Base-by-base conservation (phyloP, 768 basidiomycete species). In the Boletellus ananiceps region DNA sequence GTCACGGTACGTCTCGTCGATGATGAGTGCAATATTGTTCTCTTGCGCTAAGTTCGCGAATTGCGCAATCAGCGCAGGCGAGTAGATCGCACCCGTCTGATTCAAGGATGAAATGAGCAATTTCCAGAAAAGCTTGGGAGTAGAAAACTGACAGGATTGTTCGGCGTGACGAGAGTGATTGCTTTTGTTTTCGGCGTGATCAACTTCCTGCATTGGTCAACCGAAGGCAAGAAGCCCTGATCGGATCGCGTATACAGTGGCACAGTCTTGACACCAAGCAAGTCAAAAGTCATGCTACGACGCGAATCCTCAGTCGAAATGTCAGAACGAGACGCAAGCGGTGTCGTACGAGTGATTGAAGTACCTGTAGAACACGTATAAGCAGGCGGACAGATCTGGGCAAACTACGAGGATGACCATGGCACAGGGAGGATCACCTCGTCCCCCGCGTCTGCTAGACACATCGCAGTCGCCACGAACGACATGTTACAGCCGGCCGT, bases 1-100 rank as follows among this genome's bases (percentile, higher is more conserved):
- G 62, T 93, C 89, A 12, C 89, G 78, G 66, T 94, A 94, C 1
- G 91, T 93, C 68, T 92, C 89, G 66, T 94, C 91, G n/a, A 94
- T 42, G 33, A 93, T 74, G 19, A 93, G 75, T 0, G 88, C 83
- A 15, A 91, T 58, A 1, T 74, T 70, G 23, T 73, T 64, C 44
- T 74, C 68, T 18, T 60, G 67, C 0, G 88, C 86, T 3, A 93
- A 76, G 0, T 69, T 55, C 2, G 78, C 76, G 55, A 91, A 93
- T 5, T 77, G 68, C 0, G 71, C 63, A 21, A 93, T 65, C 5
- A 88, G 72, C 0, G 65, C 58, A 0, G 79, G 74, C 0, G 84
- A 65, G 57, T 90, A 90, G 1, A 78, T 77, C 0, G 83, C 80
- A 5, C 91, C 91, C 0, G 88, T 90, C 75, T 84, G 47, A 11